Evolutionary conservation across 1,284 basidiomycete genomes (phyloP), one percentile per base, ranked within the genome.

Genomic region (Tetrapyrgos nigripes): DNA sequence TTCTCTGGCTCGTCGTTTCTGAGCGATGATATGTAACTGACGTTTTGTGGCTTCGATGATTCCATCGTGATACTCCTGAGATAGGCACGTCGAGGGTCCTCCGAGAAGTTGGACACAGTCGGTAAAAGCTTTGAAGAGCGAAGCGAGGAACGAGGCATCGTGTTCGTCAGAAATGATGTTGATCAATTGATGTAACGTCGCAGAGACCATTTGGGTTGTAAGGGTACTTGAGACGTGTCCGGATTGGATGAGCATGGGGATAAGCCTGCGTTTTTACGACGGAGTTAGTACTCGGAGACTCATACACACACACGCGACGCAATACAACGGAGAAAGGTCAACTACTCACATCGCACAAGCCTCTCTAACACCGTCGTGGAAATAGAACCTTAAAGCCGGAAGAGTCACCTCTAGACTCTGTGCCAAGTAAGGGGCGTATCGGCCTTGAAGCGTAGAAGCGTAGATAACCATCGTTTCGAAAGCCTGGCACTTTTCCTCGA

Each of bases 401-500:
- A 95, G 72, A 2, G 88, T 84, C 19, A 94, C 80, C 68, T 91
- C 87, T 33, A 95, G 82, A 10, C 82, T 83, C 66, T 88, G 86
- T 9, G 82, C 70, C 1, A 94, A 76, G 66, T 89, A 95, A 0
- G 91, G 92, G 0, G 86, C 88, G 66, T 93, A 93, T 2, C 81
- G 79, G 1, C 81, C 78, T 0, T 84, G 83, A 8, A 94, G 81
- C 8, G 89, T 87, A 37, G 85, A 87, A 61, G 86, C 89, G 67
- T 94, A 92, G 19, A 92, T 88, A 4, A 93, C 85, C 14, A 96
- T 80, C 33, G 91, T 93, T 64, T 93, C 90, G 64, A 94, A 93
- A 2, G 93, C 92, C 66, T 92, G 88, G 57, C 92, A 91, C 71
- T 95, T 94, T 65, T 95, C 93, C 66, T 93, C 92, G 63, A 94